Evolutionary conservation across 2,329 filamentous ascomycete genomes (phyloP).

Genomic region (Colletotrichum magnum): DNA sequence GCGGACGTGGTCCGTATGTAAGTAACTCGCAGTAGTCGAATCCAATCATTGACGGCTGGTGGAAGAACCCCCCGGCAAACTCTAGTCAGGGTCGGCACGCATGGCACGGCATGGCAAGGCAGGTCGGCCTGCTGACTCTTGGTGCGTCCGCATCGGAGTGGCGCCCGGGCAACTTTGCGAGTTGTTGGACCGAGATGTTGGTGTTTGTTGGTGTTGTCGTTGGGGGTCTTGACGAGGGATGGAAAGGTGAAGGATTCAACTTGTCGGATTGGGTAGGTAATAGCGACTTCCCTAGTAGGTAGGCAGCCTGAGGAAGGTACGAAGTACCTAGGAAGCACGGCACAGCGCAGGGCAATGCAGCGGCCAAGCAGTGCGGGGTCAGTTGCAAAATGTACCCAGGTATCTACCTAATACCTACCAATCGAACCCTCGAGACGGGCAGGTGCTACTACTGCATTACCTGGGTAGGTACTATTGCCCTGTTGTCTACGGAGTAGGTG

Average conservation of each 20-base stretch:
- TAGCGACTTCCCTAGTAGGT: no score
- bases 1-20: conserved; percentile 34
- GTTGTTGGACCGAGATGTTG: background rate
- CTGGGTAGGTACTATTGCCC: background rate
- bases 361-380: conserved; percentile 22
- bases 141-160: conserved; percentile 8
- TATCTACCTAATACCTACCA: no score
- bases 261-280: background rate
- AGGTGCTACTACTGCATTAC: no score
- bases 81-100: conserved; percentile 26
- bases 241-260: background rate
- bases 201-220: no score
- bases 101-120: conserved; percentile 20
- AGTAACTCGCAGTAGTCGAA: conserved; percentile 35
- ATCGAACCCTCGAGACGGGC: no score
- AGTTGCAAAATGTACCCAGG: background rate
- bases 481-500: background rate
- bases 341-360: background rate
- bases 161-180: conserved; percentile 1
- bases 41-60: conserved; percentile 1
- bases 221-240: no score
- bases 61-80: conserved; percentile 5
- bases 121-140: conserved; percentile 12
- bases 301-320: no score
- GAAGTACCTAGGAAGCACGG: no score